Evolutionary conservation across 306 rosid genomes (phyloP).

Genomic region (Lathyrus oleraceus): DNA sequence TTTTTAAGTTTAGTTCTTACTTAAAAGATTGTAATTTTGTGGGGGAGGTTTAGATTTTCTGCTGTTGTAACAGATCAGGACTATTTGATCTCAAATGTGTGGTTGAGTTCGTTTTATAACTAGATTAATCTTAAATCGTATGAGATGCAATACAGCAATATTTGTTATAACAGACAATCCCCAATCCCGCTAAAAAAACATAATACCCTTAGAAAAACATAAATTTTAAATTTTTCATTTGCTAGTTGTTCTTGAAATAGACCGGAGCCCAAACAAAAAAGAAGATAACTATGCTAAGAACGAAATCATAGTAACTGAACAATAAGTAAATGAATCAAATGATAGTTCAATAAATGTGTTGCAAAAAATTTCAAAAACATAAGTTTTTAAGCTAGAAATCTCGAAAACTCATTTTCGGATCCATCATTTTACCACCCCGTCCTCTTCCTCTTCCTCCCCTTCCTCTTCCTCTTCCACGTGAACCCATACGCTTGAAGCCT

Average conservation of each 20-base stretch:
- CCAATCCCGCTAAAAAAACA: too few relatives aligned
- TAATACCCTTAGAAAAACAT: too few relatives aligned
- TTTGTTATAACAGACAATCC: too few relatives aligned
- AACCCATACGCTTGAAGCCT: constrained; percentile 50
- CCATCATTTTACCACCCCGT: constrained; percentile 56
- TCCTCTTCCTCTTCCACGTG: constrained; percentile 82
- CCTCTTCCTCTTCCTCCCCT: constrained; percentile 68
- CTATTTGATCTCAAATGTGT: too few relatives aligned
- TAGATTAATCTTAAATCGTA: too few relatives aligned
- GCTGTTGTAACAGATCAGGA: too few relatives aligned
- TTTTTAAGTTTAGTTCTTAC: too few relatives aligned
- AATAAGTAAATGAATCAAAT: constrained; percentile 1
- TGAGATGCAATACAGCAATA: too few relatives aligned
- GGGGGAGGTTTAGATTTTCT: too few relatives aligned
- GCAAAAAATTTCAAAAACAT: neutral
- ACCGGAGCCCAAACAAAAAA: neutral
- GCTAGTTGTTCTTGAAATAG: neutral
- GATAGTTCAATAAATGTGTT: constrained; percentile 4
- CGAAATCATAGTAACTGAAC: constrained; percentile 19
- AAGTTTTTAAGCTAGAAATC: constrained; percentile 52
- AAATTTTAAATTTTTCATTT: neutral
- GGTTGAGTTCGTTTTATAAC: too few relatives aligned
- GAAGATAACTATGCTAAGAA: neutral
- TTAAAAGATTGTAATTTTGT: too few relatives aligned
- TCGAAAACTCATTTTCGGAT: constrained; percentile 95